phyloP scores from a whole-genome alignment of 352 stramenopile genomes.

The Phytophthora pluvialis region DNA sequence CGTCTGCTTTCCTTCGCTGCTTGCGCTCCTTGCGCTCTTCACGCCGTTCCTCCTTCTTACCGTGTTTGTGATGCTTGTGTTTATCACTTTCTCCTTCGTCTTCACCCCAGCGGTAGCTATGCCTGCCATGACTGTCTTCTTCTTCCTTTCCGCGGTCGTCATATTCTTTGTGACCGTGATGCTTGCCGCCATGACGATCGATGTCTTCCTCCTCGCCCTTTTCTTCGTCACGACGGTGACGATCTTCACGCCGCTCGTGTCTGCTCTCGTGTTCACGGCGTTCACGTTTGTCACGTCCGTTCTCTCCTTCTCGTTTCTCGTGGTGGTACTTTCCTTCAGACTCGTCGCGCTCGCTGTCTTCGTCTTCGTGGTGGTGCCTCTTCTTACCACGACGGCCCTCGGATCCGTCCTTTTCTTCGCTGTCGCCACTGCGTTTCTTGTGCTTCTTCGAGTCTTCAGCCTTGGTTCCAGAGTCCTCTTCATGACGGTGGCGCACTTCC shows the following conservation, averaged over 20 bases:
- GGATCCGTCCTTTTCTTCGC: conserved; percentile 2
- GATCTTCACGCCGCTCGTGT: conserved; percentile 7
- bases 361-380: conserved; percentile 7
- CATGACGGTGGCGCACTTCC: conserved; percentile 2
- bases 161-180: conserved; percentile 8
- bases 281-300: conserved; percentile 1
- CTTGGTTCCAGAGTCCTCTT: conserved; percentile 6
- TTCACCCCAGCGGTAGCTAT: conserved; percentile 1
- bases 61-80: conserved; percentile 20
- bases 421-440: conserved; percentile 1
- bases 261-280: conserved; percentile 4
- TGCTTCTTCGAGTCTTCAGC: conserved; percentile 15
- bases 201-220: background rate
- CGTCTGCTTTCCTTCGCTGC: conserved; percentile 9
- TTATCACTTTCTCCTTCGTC: conserved; percentile 8
- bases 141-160: background rate
- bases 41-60: conserved; percentile 22
- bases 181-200: conserved; percentile 4
- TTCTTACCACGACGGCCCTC: conserved; percentile 4
- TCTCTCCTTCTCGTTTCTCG: conserved; percentile 1
- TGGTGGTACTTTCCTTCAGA: conserved; percentile 11
- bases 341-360: conserved; percentile 6
- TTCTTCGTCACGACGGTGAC: conserved; percentile 15
- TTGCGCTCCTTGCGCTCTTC: conserved; percentile 24
- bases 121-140: conserved; percentile 7